A percentile compares a stretch with the other conserved stretches of the same genome.
Conservation (phyloP, 805 yeast species). For the Schwanniomyces sp. region DNA sequence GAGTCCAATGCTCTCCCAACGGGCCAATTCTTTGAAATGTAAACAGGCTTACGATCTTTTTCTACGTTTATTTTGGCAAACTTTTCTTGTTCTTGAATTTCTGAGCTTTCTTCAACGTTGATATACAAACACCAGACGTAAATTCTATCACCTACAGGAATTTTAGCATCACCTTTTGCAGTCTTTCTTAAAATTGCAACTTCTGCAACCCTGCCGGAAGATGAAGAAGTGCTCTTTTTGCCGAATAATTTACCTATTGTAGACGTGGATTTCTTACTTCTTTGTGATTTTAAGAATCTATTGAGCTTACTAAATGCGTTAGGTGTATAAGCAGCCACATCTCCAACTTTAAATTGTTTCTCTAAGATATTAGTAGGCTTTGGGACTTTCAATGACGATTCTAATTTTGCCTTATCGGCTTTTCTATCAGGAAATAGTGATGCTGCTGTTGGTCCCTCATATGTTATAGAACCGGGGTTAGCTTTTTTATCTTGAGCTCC, state of each 20-base stretch:
- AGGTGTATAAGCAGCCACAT: slow-evolving; percentile 16
- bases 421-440: slow-evolving; percentile 53
- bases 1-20: slow-evolving; percentile 59
- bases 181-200: slow-evolving; percentile 40
- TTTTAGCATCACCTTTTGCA: slow-evolving; percentile 54
- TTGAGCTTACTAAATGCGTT: slow-evolving; percentile 27
- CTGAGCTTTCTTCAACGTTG: slow-evolving; percentile 12
- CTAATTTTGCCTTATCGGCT: slow-evolving; percentile 37
- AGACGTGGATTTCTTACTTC: slow-evolving; percentile 5
- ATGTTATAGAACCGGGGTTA: slow-evolving; percentile 1
- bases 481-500: slow-evolving; percentile 10
- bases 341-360: slow-evolving; percentile 27
- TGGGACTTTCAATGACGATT: slow-evolving; percentile 17
- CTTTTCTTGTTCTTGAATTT: slow-evolving; percentile 19
- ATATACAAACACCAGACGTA: slow-evolving; percentile 50
- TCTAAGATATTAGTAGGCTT: slow-evolving; percentile 26
- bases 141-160: slow-evolving; percentile 44
- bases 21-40: slow-evolving; percentile 56
- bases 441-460: slow-evolving; percentile 39
- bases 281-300: slow-evolving; percentile 26
- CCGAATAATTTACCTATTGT: slow-evolving; percentile 6
- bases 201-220: slow-evolving; percentile 16
- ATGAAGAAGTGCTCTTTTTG: neutral
- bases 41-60: slow-evolving; percentile 36
- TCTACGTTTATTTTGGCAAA: slow-evolving; percentile 23